Percentiles rank a stretch among this genome's conserved stretches.
Evolutionary conservation across 768 basidiomycete genomes (phyloP).

Genomic region (Psilocybe tampanensis): DNA sequence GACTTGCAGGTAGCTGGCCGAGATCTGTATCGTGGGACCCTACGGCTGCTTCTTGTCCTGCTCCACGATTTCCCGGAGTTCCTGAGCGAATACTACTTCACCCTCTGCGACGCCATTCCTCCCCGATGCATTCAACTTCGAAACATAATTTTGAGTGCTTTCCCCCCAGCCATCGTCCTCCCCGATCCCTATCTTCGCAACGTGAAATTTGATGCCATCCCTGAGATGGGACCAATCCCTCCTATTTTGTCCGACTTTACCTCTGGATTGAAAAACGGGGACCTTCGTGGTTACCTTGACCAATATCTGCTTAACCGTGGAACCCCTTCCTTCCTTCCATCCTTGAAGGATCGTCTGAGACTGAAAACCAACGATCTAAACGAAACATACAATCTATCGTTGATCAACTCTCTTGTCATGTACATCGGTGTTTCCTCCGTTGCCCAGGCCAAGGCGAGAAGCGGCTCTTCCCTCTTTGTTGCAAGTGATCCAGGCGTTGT

Average conservation of each 20-base stretch:
- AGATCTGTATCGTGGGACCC: conserved; percentile 87
- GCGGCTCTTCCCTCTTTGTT: conserved; percentile 80
- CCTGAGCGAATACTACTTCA: conserved; percentile 95
- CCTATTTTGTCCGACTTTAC: conserved; percentile 91
- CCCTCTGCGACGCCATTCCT: conserved; percentile 92
- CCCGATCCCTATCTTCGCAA: conserved; percentile 87
- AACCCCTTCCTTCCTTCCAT: conserved; percentile 68
- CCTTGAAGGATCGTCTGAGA: conserved; percentile 77
- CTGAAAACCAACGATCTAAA: conserved; percentile 40
- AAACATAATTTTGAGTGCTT: conserved; percentile 95
- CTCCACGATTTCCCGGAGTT: conserved; percentile 99
- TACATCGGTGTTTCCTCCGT: conserved; percentile 95
- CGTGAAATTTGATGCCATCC: conserved; percentile 70
- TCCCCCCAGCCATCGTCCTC: conserved; percentile 78
- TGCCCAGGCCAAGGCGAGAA: conserved; percentile 84
- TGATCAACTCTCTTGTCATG: conserved; percentile 94
- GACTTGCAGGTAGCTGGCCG: conserved; percentile 80
- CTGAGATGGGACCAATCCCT: conserved; percentile 93
- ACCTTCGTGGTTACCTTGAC: conserved; percentile 80
- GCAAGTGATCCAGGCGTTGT: conserved; percentile 83
- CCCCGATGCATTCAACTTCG: conserved; percentile 92
- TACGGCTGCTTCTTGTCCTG: conserved; percentile 90
- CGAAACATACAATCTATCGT: conserved; percentile 81
- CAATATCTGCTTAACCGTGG: conserved; percentile 82
- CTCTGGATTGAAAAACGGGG: conserved; percentile 75